These are phyloP conservation scores for Colletotrichum melonis DNA, from an alignment of 2,329 filamentous ascomycete genomes.

Conservation along the genomic window DNA sequence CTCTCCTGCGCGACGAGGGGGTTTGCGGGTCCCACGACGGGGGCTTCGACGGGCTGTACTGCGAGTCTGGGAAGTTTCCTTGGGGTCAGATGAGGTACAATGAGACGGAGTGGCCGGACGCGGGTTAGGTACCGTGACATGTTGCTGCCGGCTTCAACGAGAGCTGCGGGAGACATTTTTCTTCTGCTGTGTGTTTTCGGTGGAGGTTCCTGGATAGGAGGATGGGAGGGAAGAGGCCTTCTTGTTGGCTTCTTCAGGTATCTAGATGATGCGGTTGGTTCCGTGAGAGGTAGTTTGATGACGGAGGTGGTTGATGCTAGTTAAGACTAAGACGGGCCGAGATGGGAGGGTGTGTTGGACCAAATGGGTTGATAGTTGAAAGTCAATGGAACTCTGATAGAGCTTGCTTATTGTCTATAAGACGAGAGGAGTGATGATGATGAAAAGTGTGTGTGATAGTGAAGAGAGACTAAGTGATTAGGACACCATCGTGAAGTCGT, in stretches of 20 bases:
- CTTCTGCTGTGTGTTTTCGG: background rate
- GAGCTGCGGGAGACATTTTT: background rate
- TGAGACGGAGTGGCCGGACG: slow-evolving; percentile 19
- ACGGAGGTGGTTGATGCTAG: slow-evolving; percentile 4
- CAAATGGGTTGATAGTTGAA: background rate
- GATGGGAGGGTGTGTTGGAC: background rate
- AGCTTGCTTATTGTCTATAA: background rate
- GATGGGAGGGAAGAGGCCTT: background rate
- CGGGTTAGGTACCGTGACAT: slow-evolving; percentile 34
- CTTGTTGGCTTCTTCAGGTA: background rate
- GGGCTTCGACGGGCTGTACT: slow-evolving; percentile 10
- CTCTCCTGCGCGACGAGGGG: slow-evolving; percentile 17
- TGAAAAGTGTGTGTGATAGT: background rate
- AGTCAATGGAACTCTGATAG: background rate
- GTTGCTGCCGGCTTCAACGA: slow-evolving; percentile 13
- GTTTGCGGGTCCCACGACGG: background rate
- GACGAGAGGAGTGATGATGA: background rate
- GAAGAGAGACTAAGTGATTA: background rate
- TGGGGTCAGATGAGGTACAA: slow-evolving; percentile 14
- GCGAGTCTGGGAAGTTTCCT: slow-evolving; percentile 11
- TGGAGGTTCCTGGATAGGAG: too few relatives aligned
- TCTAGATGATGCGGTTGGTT: background rate
- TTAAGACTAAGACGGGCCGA: background rate
- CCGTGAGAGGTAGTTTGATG: background rate
- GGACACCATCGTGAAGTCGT: slow-evolving; percentile 19